Evolutionary conservation across 2,329 filamentous ascomycete species (phyloP), one percentile per base, ranked within the genome.

Genomic region (Cladosporium sp.): DNA sequence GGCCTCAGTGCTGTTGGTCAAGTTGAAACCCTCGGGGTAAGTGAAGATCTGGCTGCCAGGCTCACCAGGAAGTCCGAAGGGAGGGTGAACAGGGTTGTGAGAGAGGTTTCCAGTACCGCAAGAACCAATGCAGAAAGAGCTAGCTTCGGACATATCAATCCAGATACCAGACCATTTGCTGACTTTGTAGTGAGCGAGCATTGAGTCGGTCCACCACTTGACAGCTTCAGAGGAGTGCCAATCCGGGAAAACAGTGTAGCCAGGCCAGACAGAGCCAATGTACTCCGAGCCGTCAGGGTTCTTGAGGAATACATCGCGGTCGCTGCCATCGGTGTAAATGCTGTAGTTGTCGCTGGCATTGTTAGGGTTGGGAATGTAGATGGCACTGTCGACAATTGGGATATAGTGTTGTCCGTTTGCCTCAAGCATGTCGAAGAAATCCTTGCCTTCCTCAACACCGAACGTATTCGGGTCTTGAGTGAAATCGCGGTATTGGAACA

Each of bases 321-420:
- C 63, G 29, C 66, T 56, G 17, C 67, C 67, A 39, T 63, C 59
- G 9, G 59, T 63, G 52, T 69, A 69, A 34, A 63, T 52, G 8
- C 58, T 71, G 63, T 83, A 87, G 39, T 74, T 75, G 65, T 89
- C 86, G 32, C 74, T 80, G 1, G 74, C 73, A 61, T 89, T 86
- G n/a, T 80, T 70, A 0, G 84, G 84, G 58, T 89, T 85, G 0
- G 86, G 86, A 20, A 81, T 79, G 62, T 90, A 90, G 50, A 87
- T 85, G n/a, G 74, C 80, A 6, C 75, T 70, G 59, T 84, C 80
- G 3, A 84, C 75, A 50, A 84, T 84, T 0, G 80, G 80, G 9
- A 83, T 70, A 54, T 80, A 84, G 57, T 82, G 78, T 54, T 79
- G 79, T 24, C 77, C 74, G 54, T 73, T 73, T 3, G 68, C 69